Evolutionary conservation across 2,329 filamentous ascomycete genomes (phyloP), one percentile per base, ranked within the genome.

Genomic region (Orbilia javanica): DNA sequence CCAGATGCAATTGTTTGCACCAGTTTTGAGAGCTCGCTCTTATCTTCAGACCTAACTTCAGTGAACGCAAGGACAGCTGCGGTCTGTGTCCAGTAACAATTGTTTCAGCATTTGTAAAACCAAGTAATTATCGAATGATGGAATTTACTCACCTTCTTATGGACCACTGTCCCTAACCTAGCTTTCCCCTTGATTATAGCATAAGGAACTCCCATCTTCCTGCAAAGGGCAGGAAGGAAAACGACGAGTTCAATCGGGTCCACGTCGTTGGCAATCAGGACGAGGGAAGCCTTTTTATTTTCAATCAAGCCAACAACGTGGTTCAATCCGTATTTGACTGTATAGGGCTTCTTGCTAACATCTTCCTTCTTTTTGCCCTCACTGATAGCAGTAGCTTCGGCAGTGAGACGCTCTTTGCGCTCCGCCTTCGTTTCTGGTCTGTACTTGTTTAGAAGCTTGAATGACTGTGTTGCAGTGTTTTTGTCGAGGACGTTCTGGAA

Each of bases 291-390:
- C 92, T 99, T 99, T 93, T 99, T 99, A 90, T 97, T 97, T 91
- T 97, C 94, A 84, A 97, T 93, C 83, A 97, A 90, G 82, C 93
- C 94, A 82, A 97, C 94, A 82, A 99, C 96, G 90, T 99, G 96
- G 92, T 99, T 99, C 84, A 99, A 91, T 89, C 96, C 96, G 88
- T 97, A 99, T 92, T 99, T 99, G 90, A 96, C 94, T 82, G 92
- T 88, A 88, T 97, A 99, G 84, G 96, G 96, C 93, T 99, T 99
- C 93, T 98, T 98, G 92, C 90, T 93, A 86, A 97, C 95, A 84
- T 97, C 94, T 90, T 99, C 96, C 93, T 98, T 98, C 93, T 98
- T 99, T 93, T 98, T 97, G 87, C 96, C 96, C 87, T 98, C 94
- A 86, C 94, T 91, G 86, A 99, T 90, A 84, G 96, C 96, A 83